Base-by-base conservation (phyloP, 176 grass and related monocot species). In the Triticum urartu region DNA sequence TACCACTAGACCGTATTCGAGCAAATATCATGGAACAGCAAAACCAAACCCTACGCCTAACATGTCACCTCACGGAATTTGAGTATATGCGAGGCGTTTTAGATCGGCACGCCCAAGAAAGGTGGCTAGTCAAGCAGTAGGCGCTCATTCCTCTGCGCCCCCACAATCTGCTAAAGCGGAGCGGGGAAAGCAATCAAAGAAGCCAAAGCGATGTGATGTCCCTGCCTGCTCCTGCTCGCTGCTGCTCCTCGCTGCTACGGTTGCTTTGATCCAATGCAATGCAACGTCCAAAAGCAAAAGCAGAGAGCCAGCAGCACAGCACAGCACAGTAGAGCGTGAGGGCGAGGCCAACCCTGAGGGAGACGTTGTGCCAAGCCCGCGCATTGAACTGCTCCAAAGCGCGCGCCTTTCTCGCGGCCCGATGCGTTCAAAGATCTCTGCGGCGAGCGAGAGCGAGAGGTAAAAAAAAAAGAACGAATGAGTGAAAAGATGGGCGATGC, bases 181-280 rank as follows among this genome's bases (percentile, higher is more conserved):
- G 8, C 39, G 52, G 66, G 21, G 82, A 88, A 95, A 92, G 63
- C 79, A 89, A 88, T 77, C 89, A 90, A 89, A 78, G 66, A 75
- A 65, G 39, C 77, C 84, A 70, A 87, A 88, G 90, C 69, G 85
- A 91, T 78, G 75, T 34, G 85, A 60, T 35, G 85, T 79, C 79
- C 63, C 86, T 65, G 82, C 71, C 42, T 36, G 47, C 18, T 58
- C 58, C 58, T 60, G 66, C 86, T 64, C 60, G 34, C 22, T n/a
- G 25, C 61, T 50, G 12, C 28, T 39, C 64, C 28, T 39, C 64
- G 78, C 22, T 26, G 80, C 83, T 54, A 34, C 81, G 85, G 85
- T 86, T 89, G 86, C 86, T 93, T 89, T 93, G 94, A 95, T 95
- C 94, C 94, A 73, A 93, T 89, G 94, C 94, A 73, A 93, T 89